Base-by-base conservation (phyloP, 1,284 basidiomycete genomes). In the Ustilago xerochloae region DNA sequence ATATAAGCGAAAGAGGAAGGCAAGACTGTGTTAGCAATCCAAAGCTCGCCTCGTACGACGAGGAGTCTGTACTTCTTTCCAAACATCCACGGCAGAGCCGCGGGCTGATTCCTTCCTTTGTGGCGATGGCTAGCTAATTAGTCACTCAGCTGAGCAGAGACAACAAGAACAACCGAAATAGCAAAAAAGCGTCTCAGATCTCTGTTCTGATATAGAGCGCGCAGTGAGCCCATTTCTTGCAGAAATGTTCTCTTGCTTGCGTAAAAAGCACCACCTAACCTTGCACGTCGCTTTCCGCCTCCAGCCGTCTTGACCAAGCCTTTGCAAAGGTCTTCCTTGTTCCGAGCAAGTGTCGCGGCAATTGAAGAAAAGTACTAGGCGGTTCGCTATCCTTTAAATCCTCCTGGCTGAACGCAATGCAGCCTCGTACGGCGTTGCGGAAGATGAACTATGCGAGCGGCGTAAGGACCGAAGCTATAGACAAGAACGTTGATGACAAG, bases 151-250 rank as follows among this genome's bases (percentile, higher is more conserved):
- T 16, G 15, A 18, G 28, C 41, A 45, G 7, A 12, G 6, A 36
- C 36, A 20, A 48, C 47, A 43, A 9, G 39, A 28, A 2, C 46
- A 33, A 18, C 15, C 16, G 15, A 38, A 4, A 13, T 38, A 12
- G 20, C n/a, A n/a, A n/a, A n/a, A 10, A 38, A 24, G 33, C 63
- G 66, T 62, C 65, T 74, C 71, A 74, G 71, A 69, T 74, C 65
- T 74, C 71, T 74, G 71, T 74, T 74, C 71, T 69, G 38, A 47
- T 8, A 22, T n/a, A 54, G 20, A 10, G n/a, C 62, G 70, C 70
- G 70, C 70, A 73, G 39, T n/a, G 64, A 38, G 70, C 52, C 55
- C 61, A 49, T 36, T 33, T 47, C 46, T n/a, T n/a, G n/a, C 12
- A 45, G n/a, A 18, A 35, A 58, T 53, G 59, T 60, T 67, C 68